Evolutionary conservation across 2,329 filamentous ascomycete genomes (phyloP), one percentile per base, ranked within the genome.

Genomic region (Blastomyces emzantsi): DNA sequence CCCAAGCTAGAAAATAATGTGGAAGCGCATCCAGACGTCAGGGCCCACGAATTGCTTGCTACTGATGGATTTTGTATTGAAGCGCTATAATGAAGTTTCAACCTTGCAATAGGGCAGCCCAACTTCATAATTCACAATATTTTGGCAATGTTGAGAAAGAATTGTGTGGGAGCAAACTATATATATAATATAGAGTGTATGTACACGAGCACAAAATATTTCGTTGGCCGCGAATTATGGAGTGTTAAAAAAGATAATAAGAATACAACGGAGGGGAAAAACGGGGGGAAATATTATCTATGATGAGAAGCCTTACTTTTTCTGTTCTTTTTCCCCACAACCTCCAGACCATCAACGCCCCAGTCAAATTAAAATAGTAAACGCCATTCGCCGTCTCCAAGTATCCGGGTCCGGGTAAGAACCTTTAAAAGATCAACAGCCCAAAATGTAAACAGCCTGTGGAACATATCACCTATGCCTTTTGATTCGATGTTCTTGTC

Each of bases 401-500:
- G 49, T 17, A 51, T 33, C 41, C 33, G 11, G 54, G 41, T 39
- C 39, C 25, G 54, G 45, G 36, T 11, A 61, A 41, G 28, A 11
- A n/a, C 19, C 19, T 19, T 33, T 15, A 39, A 41, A 49, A 39
- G 51, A 60, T 49, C 13, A 39, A 28, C 19, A 63, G 30, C n/a
- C 55, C 47, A 64, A 47, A 63, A 55, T 13, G 30, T 49, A 25
- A 43, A 30, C 57, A 56, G n/a, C 19, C 55, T 41, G 22, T 41
- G 33, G 55, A 43, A 43, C 33, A 51, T 36, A 64, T 70, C 64
- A 72, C 65, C 70, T 65, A 36, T 61, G 65, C 62, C 71, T 69
- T 65, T 70, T 70, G n/a, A 79, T 70, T 59, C 75, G 76, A 68
- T 80, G 78, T 65, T 81, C 79, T 61, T 78, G 77, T 62, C 78